Percentiles rank a stretch among this genome's conserved stretches.
These are phyloP conservation scores for Ophiostoma sp. DNA, from an alignment of 2,329 filamentous ascomycete genomes.

Conservation along the genomic window DNA sequence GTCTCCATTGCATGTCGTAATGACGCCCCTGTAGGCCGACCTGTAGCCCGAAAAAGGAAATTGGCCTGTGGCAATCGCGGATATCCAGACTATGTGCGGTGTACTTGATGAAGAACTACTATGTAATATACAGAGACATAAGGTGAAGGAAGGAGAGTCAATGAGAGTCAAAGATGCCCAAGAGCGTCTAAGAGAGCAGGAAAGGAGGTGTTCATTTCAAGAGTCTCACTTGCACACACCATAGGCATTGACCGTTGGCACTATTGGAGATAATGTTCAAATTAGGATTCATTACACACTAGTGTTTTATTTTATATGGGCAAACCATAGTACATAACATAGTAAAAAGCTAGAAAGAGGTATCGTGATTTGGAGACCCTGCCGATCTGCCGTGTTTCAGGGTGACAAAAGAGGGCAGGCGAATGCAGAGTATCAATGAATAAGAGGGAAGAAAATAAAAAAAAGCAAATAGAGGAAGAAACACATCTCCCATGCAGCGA, in stretches of 20 bases:
- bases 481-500: slow-evolving; percentile 1
- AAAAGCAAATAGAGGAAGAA: not conserved
- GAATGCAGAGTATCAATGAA: not conserved
- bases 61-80: slow-evolving; percentile 1
- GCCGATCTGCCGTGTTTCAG: slow-evolving; percentile 25
- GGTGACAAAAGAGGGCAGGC: not conserved
- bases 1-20: slow-evolving; percentile 8
- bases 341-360: not conserved
- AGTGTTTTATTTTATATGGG: too few relatives aligned
- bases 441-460: not conserved
- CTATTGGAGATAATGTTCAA: not conserved
- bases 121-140: not conserved
- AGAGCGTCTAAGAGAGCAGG: not conserved
- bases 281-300: not conserved
- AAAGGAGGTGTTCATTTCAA: not conserved
- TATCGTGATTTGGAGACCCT: slow-evolving; percentile 15
- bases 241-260: slow-evolving; percentile 14
- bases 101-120: not conserved
- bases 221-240: not conserved
- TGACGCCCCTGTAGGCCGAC: slow-evolving; percentile 5
- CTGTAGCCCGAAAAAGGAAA: not conserved
- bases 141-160: not conserved
- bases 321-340: too few relatives aligned
- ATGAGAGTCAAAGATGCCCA: not conserved
- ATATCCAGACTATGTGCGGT: too few relatives aligned